phyloP scores from a whole-genome alignment of 371 early-diverging fungal species.

The Fennellomyces sp. region DNA sequence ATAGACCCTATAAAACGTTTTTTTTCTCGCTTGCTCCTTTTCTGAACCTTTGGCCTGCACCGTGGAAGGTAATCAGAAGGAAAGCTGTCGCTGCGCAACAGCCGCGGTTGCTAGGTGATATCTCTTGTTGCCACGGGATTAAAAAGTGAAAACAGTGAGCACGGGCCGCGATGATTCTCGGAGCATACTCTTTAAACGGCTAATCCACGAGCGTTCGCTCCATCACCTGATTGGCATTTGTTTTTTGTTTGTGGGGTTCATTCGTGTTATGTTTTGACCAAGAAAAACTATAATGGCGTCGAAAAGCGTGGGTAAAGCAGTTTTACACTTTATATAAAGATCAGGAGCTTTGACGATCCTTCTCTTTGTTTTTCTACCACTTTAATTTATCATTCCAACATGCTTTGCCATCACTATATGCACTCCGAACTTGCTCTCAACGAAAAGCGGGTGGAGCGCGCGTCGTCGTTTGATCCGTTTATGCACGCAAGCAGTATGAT shows the following conservation, averaged over 20 bases:
- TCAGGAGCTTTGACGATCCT: not conserved
- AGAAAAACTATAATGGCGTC: not conserved
- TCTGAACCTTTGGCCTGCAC: no score
- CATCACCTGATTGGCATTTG: not conserved
- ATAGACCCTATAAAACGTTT: not conserved
- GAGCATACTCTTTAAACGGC: no score
- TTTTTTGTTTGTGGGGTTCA: constrained; percentile 4
- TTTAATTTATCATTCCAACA: no score
- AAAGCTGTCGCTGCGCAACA: no score
- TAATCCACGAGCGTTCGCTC: no score
- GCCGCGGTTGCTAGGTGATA: no score
- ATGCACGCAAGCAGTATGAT: not conserved
- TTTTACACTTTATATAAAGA: not conserved
- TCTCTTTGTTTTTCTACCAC: not conserved
- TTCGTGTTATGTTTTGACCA: not conserved
- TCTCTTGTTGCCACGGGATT: no score
- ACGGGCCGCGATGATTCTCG: not conserved
- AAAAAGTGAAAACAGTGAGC: not conserved
- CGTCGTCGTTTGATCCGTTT: not conserved
- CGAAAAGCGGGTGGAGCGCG: not conserved
- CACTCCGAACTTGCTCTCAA: not conserved
- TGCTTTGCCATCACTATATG: not conserved
- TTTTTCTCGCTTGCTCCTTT: not conserved
- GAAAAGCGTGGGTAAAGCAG: not conserved
- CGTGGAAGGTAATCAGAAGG: no score